Conservation (phyloP, 495 filamentous ascomycete genomes). For the Staphylotrichum longicolle region DNA sequence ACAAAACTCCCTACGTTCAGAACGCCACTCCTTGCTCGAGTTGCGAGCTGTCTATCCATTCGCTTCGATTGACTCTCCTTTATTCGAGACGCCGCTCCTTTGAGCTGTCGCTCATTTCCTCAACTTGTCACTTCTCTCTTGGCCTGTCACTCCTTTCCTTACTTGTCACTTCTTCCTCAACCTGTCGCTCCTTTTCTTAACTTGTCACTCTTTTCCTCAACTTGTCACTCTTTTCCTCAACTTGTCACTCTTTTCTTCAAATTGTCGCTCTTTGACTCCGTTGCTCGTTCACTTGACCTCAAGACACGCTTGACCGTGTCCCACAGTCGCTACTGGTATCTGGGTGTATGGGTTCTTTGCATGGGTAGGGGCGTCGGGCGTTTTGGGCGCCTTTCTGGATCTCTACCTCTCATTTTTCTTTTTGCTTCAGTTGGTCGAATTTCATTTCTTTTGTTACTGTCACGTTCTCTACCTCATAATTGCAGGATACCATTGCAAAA, state of each 20-base stretch:
- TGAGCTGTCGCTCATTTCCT: too few relatives aligned
- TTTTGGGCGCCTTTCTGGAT: background rate
- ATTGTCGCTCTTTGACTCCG: background rate
- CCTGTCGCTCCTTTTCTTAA: too few relatives aligned
- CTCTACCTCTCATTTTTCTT: background rate
- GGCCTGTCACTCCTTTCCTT: too few relatives aligned
- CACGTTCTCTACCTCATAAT: background rate
- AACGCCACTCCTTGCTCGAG: too few relatives aligned
- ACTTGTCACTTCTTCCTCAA: too few relatives aligned
- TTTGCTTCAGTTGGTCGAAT: background rate
- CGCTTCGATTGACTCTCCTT: too few relatives aligned
- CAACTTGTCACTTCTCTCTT: too few relatives aligned
- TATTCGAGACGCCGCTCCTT: too few relatives aligned
- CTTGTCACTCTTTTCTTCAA: background rate
- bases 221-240: background rate
- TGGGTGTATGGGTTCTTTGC: background rate
- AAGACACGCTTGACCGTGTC: background rate
- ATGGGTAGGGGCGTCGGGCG: slow-evolving; percentile 3
- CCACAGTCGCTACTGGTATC: background rate
- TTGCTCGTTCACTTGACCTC: background rate
- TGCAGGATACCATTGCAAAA: too few relatives aligned
- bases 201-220: too few relatives aligned
- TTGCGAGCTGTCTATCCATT: too few relatives aligned
- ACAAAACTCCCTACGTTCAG: too few relatives aligned
- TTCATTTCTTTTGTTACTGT: background rate